Conservation (phyloP, 192 early-diverging fungal species). For the Umbelopsis ramanniana region DNA sequence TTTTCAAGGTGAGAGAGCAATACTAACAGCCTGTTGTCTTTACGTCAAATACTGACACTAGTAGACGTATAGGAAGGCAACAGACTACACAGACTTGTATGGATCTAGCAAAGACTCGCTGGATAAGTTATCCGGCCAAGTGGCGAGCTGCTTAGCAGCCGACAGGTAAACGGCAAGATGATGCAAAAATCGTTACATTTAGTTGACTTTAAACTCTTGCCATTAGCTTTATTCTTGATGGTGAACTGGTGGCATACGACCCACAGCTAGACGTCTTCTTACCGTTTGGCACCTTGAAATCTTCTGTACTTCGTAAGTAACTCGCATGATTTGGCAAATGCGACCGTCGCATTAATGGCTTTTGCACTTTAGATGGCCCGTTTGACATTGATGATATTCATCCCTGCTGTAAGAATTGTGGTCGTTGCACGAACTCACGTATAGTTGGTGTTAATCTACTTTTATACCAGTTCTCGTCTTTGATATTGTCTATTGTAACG, state of each 20-base stretch:
- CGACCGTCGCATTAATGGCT: neutral
- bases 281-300: constrained; percentile 77
- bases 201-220: neutral
- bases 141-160: neutral
- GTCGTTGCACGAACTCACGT: constrained; percentile 24
- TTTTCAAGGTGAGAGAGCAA: constrained; percentile 67
- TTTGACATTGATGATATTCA: constrained; percentile 38
- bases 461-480: constrained; percentile 67
- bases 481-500: constrained; percentile 75
- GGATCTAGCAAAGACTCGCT: constrained; percentile 51
- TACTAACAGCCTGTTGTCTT: constrained; percentile 44
- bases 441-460: neutral
- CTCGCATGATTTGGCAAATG: neutral
- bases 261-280: constrained; percentile 60
- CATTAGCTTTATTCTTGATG: constrained; percentile 74
- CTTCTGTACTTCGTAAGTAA: constrained; percentile 56
- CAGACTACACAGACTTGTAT: constrained; percentile 73
- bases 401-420: constrained; percentile 51
- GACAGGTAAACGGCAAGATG: constrained; percentile 6
- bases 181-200: neutral
- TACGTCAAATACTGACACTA: constrained; percentile 41
- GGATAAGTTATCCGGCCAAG: constrained; percentile 17
- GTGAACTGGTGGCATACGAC: constrained; percentile 80
- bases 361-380: constrained; percentile 39
- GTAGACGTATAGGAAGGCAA: constrained; percentile 61